phyloP scores from a whole-genome alignment of 805 yeast species.

The Yamadazyma scolyti region DNA sequence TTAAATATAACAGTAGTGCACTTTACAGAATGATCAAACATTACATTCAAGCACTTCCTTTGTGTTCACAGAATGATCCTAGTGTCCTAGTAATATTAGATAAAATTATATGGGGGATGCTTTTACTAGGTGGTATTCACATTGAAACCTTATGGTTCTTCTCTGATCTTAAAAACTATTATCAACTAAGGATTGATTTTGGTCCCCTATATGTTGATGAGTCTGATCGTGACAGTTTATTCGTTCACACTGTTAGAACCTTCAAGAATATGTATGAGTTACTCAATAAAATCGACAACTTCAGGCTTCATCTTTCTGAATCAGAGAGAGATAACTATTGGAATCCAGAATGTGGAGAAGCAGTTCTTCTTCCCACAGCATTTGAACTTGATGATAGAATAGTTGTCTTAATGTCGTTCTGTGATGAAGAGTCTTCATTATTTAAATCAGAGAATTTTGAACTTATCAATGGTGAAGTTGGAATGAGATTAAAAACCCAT shows the following conservation, averaged over 20 bases:
- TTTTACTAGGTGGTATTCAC: conserved; percentile 44
- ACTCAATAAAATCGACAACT: conserved; percentile 5
- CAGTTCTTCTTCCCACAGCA: conserved; percentile 18
- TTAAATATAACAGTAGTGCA: conserved; percentile 9
- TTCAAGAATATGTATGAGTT: conserved; percentile 16
- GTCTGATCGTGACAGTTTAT: conserved; percentile 25
- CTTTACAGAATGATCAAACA: conserved; percentile 35
- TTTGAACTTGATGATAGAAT: conserved; percentile 14
- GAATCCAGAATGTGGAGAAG: conserved; percentile 11
- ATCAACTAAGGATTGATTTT: conserved; percentile 15
- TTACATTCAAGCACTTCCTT: conserved; percentile 30
- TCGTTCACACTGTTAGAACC: conserved; percentile 3
- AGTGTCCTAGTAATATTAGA: conserved; percentile 26
- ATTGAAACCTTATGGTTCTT: conserved; percentile 42
- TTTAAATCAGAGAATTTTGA: conserved; percentile 9
- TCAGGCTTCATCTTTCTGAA: conserved; percentile 2
- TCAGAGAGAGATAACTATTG: conserved; percentile 12
- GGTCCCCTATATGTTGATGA: conserved; percentile 19
- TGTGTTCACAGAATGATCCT: conserved; percentile 36
- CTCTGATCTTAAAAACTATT: conserved; percentile 29
- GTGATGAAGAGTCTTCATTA: conserved; percentile 13
- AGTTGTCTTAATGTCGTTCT: conserved; percentile 16
- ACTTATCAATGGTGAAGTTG: neutral
- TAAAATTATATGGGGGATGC: conserved; percentile 38
- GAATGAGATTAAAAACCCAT: conserved; percentile 14